Evolutionary conservation across 495 filamentous ascomycete species (phyloP).

Genomic region (Aspergillus nanangensis): DNA sequence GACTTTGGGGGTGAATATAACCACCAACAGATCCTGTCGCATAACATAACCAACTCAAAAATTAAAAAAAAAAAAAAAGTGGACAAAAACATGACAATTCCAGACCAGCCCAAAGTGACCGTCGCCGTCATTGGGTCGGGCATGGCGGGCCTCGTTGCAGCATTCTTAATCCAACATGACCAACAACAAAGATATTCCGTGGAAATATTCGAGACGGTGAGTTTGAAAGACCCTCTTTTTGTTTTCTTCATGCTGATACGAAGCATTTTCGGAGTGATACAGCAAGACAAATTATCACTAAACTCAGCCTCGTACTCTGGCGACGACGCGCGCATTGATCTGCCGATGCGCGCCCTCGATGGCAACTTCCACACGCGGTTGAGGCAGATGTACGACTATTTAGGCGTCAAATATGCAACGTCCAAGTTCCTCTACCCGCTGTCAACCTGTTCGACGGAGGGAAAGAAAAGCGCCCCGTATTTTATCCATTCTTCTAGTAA

Average conservation of each 20-base stretch:
- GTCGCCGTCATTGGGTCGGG: conserved; percentile 52
- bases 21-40: too few species aligned
- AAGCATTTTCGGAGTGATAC: too few species aligned
- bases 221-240: neutral
- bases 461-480: conserved; percentile 10
- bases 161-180: conserved; percentile 46
- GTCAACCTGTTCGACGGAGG: conserved; percentile 1
- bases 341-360: conserved; percentile 56
- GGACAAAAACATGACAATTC: conserved; percentile 9
- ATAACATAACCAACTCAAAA: too few species aligned
- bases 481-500: conserved; percentile 48
- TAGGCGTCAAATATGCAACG: conserved; percentile 36
- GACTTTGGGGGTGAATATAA: too few species aligned
- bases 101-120: conserved; percentile 5
- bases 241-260: neutral
- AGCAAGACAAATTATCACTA: conserved; percentile 17
- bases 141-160: conserved; percentile 49
- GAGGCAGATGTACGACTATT: conserved; percentile 48
- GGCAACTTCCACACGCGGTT: conserved; percentile 52
- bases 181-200: conserved; percentile 37
- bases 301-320: conserved; percentile 18
- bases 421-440: conserved; percentile 36
- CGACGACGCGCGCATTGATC: conserved; percentile 33
- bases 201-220: conserved; percentile 45
- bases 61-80: too few species aligned